phyloP scores from a whole-genome alignment of 345 rosid genomes.

The Syzygium grande region DNA sequence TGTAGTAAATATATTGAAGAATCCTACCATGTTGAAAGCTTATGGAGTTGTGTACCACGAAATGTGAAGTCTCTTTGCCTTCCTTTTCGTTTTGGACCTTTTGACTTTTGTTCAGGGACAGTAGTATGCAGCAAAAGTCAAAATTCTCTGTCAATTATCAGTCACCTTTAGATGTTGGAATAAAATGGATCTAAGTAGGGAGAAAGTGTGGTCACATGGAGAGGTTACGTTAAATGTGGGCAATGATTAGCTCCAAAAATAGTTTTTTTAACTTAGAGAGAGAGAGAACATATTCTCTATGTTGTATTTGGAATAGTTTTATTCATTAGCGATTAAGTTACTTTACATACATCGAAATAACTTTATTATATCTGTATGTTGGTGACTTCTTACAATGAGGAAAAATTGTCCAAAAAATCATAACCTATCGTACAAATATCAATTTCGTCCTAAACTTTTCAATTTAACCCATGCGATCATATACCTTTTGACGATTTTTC shows the following conservation, averaged over 20 bases:
- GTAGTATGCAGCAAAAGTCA: neutral
- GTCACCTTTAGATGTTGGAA: neutral
- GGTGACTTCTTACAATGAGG: neutral
- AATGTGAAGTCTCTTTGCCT: neutral
- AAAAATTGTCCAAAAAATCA: neutral
- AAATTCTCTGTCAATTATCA: neutral
- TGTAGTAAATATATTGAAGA: neutral
- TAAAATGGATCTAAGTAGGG: neutral
- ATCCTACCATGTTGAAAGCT: neutral
- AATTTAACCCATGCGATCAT: neutral
- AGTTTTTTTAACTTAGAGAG: neutral
- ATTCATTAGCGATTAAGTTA: neutral
- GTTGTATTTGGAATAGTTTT: neutral
- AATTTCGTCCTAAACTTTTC: accelerated
- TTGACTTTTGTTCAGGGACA: neutral
- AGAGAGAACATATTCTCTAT: neutral
- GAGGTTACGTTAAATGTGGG: neutral
- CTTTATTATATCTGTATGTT: neutral
- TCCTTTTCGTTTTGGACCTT: neutral
- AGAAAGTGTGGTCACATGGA: neutral
- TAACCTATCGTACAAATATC: neutral
- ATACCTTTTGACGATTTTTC: neutral
- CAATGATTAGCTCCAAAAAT: neutral
- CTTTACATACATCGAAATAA: neutral
- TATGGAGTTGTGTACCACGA: neutral